Conservation (phyloP, 2,329 filamentous ascomycete genomes). For the Sporothrix pseudoabietina region DNA sequence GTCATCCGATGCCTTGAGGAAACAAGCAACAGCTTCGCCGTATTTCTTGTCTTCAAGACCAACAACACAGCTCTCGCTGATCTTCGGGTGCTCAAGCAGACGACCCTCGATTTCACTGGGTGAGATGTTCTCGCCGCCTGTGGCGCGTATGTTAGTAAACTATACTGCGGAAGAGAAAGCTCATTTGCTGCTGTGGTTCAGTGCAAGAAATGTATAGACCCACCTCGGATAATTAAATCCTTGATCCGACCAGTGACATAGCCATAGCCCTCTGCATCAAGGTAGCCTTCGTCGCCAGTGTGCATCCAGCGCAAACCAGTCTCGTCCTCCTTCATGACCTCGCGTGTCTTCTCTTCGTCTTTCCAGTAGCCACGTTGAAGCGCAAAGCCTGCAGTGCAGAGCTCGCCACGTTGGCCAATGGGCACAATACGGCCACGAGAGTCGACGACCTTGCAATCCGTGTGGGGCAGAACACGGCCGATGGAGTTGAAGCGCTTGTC, state of each 20-base stretch:
- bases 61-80: constrained; percentile 29
- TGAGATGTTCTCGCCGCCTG: constrained; percentile 31
- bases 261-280: constrained; percentile 70
- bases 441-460: constrained; percentile 76
- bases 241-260: constrained; percentile 75
- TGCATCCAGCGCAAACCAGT: constrained; percentile 62
- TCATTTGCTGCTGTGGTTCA: too few species aligned
- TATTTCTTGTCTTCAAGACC: constrained; percentile 28
- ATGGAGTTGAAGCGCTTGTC: constrained; percentile 69
- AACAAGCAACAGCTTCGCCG: constrained; percentile 30
- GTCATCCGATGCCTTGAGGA: background rate
- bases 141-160: too few species aligned
- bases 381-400: constrained; percentile 78
- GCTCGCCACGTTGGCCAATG: constrained; percentile 68
- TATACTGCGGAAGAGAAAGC: too few species aligned
- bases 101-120: constrained; percentile 32
- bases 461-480: constrained; percentile 74
- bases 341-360: constrained; percentile 72
- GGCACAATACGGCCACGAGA: constrained; percentile 66
- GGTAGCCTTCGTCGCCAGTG: constrained; percentile 70
- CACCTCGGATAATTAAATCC: constrained; percentile 68
- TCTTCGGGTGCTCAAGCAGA: constrained; percentile 29
- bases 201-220: too few species aligned
- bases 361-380: constrained; percentile 69
- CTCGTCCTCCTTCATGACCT: constrained; percentile 57